Conservation (phyloP, 1,284 basidiomycete species). For the Sporisorium sorghi region DNA sequence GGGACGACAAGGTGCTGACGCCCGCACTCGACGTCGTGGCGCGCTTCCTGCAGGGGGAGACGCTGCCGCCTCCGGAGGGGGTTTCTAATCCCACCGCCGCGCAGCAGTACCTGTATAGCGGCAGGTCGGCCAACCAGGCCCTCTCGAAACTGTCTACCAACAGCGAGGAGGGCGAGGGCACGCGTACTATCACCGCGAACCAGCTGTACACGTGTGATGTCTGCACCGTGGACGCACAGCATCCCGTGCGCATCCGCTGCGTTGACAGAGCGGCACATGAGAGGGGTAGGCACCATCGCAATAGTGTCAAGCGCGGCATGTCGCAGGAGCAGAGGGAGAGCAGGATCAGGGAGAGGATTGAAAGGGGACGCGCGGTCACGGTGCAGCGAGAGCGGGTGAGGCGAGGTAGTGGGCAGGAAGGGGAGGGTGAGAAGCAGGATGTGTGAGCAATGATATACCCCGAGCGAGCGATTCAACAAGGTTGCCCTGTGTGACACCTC, state of each 20-base stretch:
- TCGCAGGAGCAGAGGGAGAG: conserved; percentile 11
- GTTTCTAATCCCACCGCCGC: conserved; percentile 75
- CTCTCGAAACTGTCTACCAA: conserved; percentile 72
- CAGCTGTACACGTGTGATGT: conserved; percentile 73
- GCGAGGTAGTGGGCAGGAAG: background rate
- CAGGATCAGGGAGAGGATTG: conserved; percentile 15
- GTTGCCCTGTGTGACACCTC: background rate
- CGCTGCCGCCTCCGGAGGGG: conserved; percentile 75
- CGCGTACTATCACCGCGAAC: conserved; percentile 41
- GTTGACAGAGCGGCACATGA: conserved; percentile 75
- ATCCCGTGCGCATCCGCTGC: conserved; percentile 82
- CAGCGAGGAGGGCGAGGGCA: conserved; percentile 30
- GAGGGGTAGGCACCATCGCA: conserved; percentile 26
- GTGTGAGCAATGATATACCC: conserved; percentile 16
- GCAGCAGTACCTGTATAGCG: conserved; percentile 70
- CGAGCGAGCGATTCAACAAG: conserved; percentile 11
- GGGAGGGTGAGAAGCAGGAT: background rate
- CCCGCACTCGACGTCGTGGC: conserved; percentile 57
- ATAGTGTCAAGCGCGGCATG: conserved; percentile 26
- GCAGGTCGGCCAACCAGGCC: conserved; percentile 68
- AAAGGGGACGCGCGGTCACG: background rate
- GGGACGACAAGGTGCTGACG: conserved; percentile 71
- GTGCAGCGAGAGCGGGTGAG: conserved; percentile 6
- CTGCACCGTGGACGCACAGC: conserved; percentile 77
- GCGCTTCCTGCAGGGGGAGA: conserved; percentile 73